Evolutionary conservation across 306 rosid species (phyloP), one percentile per base, ranked within the genome.

Genomic region (Prunus armeniaca): DNA sequence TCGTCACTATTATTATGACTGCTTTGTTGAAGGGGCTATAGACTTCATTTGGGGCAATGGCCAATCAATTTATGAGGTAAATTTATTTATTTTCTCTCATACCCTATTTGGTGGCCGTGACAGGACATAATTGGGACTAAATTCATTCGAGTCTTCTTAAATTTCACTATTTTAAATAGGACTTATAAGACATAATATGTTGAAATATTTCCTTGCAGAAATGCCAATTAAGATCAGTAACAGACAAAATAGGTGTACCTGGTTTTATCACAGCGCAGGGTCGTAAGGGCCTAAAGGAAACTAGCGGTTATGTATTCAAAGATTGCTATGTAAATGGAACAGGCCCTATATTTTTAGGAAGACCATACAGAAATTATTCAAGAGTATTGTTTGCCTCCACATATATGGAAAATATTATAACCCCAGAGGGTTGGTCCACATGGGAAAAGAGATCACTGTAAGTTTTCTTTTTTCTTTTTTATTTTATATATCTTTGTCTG

Each of bases 31-130:
- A 66, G 73, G 79, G 43, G 72, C 79, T 20, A 25, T 76, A 20
- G 79, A 55, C 62, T 75, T 75, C 63, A 75, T 32, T n/a, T 64
- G 51, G 51, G 78, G 78, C n/a, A n/a, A 28, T 32, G 79, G 79
- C 25, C 73, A 55, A 30, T 76, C 79, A 22, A 22, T 52, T 28
- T 66, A 66, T 12, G 19, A 66, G 79, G 79, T 76, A 3, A 47
- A 27, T 7, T 4, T 4, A 9, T 27, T 20, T 12, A 24, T 15
- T 3, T 15, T 49, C 6, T 51, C 28, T 6, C 14, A 2, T 14
- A 45, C 25, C 1, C 19, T 20, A 34, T 34, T 34, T 34, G 41
- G 41, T 34, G 8, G 8, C 41, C 41, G 41, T 34, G 41, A 34
- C 8, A 8, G 8, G 41, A 34, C 41, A 34, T 5, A 34, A 1